Percentiles rank a stretch among this genome's conserved stretches.
Evolutionary conservation across 441 rosid genomes (phyloP).

Genomic region (Brassica balearica): DNA sequence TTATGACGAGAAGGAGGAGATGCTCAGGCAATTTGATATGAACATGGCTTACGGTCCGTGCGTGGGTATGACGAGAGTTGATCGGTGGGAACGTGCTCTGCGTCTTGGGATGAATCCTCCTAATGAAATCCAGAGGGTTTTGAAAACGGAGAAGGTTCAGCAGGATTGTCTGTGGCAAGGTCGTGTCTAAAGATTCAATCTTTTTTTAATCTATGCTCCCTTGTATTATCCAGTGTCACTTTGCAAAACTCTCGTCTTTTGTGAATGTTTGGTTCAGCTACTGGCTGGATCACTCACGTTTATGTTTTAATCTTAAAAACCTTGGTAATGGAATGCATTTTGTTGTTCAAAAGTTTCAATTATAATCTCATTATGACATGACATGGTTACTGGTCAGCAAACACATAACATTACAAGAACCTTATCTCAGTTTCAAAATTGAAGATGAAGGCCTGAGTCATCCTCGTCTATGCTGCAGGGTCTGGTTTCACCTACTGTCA

Average conservation of each 20-base stretch:
- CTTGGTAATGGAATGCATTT: slow-evolving; percentile 22
- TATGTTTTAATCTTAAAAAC: slow-evolving; percentile 26
- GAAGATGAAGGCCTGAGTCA: not conserved
- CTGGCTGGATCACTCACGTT: slow-evolving; percentile 38
- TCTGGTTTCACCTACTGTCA: not conserved
- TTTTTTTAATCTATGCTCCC: slow-evolving; percentile 6
- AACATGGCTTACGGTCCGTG: slow-evolving; percentile 76
- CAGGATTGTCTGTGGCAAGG: slow-evolving; percentile 66
- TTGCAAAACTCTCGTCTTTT: slow-evolving; percentile 18
- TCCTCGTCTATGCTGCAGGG: not conserved
- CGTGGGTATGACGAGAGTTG: slow-evolving; percentile 62
- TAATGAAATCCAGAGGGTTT: slow-evolving; percentile 47
- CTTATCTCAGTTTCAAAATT: not conserved
- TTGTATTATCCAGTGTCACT: slow-evolving; percentile 29
- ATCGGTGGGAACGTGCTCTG: slow-evolving; percentile 66
- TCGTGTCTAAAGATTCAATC: slow-evolving; percentile 44
- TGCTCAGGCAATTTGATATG: slow-evolving; percentile 72
- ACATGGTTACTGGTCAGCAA: not conserved
- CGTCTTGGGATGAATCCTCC: slow-evolving; percentile 68
- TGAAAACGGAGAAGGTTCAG: slow-evolving; percentile 49
- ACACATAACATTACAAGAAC: slow-evolving; percentile 7
- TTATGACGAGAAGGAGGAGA: slow-evolving; percentile 46
- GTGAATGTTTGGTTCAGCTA: slow-evolving; percentile 29
- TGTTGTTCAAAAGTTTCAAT: slow-evolving; percentile 15
- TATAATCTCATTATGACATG: not conserved